Evolutionary conservation across 176 grass and related monocot genomes (phyloP), one percentile per base, ranked within the genome.

Genomic region (Zoysia pacifica): DNA sequence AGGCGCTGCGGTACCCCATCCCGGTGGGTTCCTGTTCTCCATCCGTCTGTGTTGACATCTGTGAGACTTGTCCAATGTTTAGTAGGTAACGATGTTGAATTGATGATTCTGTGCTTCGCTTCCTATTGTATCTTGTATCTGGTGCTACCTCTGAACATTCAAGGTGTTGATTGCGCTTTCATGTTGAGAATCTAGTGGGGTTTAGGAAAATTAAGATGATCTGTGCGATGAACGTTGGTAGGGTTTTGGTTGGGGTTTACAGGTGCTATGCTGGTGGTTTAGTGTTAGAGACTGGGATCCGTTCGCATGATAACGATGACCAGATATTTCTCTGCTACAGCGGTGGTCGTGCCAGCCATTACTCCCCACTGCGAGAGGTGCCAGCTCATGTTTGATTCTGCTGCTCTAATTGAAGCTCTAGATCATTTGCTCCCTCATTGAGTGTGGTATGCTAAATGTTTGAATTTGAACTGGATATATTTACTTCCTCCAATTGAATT

Each of bases 281-380:
- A 81, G 87, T 84, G 86, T 84, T 75, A 75, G 81, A 80, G 71
- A 84, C 69, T 82, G 88, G 88, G 73, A 82, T 86, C 20, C 61
- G 45, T 79, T 86, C 74, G 74, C 88, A 67, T 90, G 88, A 90
- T 90, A 82, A 82, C 87, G 87, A 89, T 89, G 87, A 89, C 82
- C 61, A 73, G 87, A 64, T 89, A 89, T 89, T 89, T 89, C 73
- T 89, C 52, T 89, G 87, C 87, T 89, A 85, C 87, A 89, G 87
- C 78, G 82, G 82, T 85, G 87, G 73, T 82, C 45, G 72, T 73
- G 82, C 77, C 44, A 48, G 87, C 72, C 66, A 9, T 84, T 77
- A 85, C 87, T 85, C 59, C 87, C 58, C 67, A 77, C 50, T 11
- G 61, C 79, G 53, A 86, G 88, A 86, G 74, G 88, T 81, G 83